phyloP scores from a whole-genome alignment of 2,329 filamentous ascomycete species.

The Colletotrichum destructivum region DNA sequence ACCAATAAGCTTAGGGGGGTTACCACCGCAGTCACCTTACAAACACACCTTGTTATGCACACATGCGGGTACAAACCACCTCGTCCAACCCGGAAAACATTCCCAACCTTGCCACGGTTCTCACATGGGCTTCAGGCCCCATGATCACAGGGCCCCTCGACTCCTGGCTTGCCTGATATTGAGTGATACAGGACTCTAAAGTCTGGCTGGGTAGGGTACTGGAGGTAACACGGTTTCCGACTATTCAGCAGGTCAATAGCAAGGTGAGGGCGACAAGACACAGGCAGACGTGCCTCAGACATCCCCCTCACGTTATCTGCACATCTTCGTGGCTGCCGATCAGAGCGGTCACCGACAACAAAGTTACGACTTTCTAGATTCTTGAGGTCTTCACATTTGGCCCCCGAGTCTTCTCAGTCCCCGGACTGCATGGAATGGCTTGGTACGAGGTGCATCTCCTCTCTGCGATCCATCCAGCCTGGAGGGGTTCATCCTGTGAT shows the following conservation, averaged over 20 bases:
- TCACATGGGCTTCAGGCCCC: neutral
- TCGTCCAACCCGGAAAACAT: slow-evolving; percentile 15
- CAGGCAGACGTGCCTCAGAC: slow-evolving; percentile 6
- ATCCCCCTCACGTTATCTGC: neutral
- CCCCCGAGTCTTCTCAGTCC: neutral
- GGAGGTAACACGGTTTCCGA: neutral
- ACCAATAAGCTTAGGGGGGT: slow-evolving; percentile 16
- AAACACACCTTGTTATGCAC: neutral
- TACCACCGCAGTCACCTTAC: neutral
- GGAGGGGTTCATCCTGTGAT: slow-evolving; percentile 23
- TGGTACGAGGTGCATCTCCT: slow-evolving; percentile 19
- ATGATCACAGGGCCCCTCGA: neutral
- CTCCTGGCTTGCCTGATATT: slow-evolving; percentile 26
- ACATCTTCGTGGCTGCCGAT: neutral
- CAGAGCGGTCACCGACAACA: slow-evolving; percentile 5
- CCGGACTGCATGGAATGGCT: slow-evolving; percentile 6
- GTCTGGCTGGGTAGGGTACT: neutral
- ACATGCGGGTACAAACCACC: neutral
- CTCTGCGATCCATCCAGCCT: slow-evolving; percentile 3
- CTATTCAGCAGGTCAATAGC: slow-evolving; percentile 8
- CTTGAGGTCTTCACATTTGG: slow-evolving; percentile 2
- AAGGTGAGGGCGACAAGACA: neutral
- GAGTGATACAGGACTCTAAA: slow-evolving; percentile 16
- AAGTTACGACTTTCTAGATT: too few species aligned
- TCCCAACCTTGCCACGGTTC: slow-evolving; percentile 20